Conservation (phyloP, 208 protist species). For the Acanthamoeba castellanii region DNA sequence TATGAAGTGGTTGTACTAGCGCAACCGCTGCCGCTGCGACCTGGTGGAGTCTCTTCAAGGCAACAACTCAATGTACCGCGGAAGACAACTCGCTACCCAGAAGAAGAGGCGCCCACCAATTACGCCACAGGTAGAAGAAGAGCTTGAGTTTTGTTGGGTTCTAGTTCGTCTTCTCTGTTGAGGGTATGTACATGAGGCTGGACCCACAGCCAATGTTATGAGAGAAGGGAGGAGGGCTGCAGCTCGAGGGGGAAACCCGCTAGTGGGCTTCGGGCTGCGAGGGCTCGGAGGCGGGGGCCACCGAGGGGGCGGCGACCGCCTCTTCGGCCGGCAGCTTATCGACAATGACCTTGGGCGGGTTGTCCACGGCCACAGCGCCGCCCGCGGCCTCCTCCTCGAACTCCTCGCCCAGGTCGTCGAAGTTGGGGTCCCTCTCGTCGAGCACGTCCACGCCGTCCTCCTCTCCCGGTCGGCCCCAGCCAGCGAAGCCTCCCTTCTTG, state of each 20-base stretch:
- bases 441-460: slow-evolving; percentile 55
- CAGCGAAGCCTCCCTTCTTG: slow-evolving; percentile 69
- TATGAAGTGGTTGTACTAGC: no score
- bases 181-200: neutral
- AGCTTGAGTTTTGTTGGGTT: no score
- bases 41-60: no score
- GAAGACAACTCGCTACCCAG: no score
- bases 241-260: neutral
- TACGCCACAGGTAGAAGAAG: no score
- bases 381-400: neutral
- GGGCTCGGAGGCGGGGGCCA: neutral
- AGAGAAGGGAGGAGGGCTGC: no score
- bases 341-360: slow-evolving; percentile 21
- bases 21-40: no score
- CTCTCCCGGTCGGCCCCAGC: slow-evolving; percentile 51
- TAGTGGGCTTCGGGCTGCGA: neutral
- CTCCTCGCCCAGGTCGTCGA: neutral
- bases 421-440: slow-evolving; percentile 62
- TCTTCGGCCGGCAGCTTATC: neutral
- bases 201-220: neutral
- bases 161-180: neutral
- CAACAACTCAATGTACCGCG: no score
- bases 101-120: no score
- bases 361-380: neutral
- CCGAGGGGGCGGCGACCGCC: neutral